A percentile compares a stretch with the other conserved stretches of the same genome.
Evolutionary conservation across 2,329 filamentous ascomycete species (phyloP).

Genomic region (Colletotrichum cereale): DNA sequence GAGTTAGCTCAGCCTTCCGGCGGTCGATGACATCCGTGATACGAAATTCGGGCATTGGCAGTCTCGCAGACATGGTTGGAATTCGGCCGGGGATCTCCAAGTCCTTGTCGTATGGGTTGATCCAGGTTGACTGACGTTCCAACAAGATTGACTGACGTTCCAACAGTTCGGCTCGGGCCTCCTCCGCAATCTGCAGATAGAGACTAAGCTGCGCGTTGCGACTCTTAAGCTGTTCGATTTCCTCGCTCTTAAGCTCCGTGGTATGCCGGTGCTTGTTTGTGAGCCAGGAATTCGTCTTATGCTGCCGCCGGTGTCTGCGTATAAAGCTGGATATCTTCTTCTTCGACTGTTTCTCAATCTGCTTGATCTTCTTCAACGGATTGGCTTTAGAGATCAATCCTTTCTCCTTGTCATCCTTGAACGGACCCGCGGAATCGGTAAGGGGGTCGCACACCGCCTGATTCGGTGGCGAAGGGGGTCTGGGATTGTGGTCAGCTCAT

Average conservation of each 20-base stretch:
- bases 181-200: not conserved
- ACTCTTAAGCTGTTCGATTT: not conserved
- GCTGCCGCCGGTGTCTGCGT: not conserved
- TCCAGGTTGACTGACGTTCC: not conserved
- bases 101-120: not conserved
- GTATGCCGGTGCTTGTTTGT: not conserved
- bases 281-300: not conserved
- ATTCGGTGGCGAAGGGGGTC: slow-evolving; percentile 13
- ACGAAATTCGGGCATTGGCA: not conserved
- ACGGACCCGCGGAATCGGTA: not conserved
- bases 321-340: not conserved
- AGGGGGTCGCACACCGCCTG: slow-evolving; percentile 12
- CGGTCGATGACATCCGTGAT: not conserved
- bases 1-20: not conserved
- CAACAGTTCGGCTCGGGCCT: too few species aligned
- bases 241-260: not conserved
- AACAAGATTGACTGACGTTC: not conserved
- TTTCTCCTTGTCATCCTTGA: not conserved
- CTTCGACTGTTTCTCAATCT: too few species aligned
- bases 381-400: too few species aligned
- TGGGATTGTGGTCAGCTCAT: not conserved
- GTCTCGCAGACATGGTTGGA: not conserved
- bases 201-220: not conserved
- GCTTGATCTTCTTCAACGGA: not conserved
- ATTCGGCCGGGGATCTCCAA: not conserved